Evolutionary conservation across 495 filamentous ascomycete species (phyloP).

Genomic region (Xylaria intraflava): DNA sequence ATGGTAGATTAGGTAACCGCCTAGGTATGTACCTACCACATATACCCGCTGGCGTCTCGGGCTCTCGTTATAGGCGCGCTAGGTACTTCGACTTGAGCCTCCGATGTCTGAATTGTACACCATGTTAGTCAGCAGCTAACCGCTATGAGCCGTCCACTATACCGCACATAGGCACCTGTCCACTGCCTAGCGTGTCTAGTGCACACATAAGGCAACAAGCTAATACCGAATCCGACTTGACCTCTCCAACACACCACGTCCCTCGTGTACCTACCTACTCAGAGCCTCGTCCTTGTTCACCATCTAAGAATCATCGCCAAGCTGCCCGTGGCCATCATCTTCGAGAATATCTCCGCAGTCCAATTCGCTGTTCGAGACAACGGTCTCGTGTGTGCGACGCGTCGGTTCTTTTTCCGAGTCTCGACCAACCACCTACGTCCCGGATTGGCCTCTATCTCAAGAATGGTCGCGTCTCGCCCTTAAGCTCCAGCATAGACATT

Average conservation of each 20-base stretch:
- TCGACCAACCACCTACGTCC: background rate
- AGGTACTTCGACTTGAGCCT: too few relatives aligned
- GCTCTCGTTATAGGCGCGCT: too few relatives aligned
- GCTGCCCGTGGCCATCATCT: background rate
- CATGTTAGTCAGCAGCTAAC: too few relatives aligned
- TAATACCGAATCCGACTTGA: too few relatives aligned
- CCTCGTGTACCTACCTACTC: background rate
- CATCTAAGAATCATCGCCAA: constrained; percentile 2
- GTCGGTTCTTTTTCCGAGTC: background rate
- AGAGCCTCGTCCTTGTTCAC: constrained; percentile 9
- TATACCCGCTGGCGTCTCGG: too few relatives aligned
- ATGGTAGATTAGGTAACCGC: background rate
- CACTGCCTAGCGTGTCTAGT: too few relatives aligned
- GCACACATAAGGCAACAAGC: too few relatives aligned
- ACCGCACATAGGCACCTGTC: too few relatives aligned
- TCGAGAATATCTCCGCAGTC: background rate
- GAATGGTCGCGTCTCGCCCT: constrained; percentile 6
- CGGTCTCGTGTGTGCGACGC: constrained; percentile 10
- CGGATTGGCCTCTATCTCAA: background rate
- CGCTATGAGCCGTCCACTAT: too few relatives aligned
- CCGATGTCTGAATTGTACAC: too few relatives aligned
- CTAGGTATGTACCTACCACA: background rate
- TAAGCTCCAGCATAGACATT: background rate
- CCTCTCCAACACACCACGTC: too few relatives aligned
- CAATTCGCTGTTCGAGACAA: background rate